Conservation (phyloP, 352 stramenopile genomes). For the Phytophthora pisi region DNA sequence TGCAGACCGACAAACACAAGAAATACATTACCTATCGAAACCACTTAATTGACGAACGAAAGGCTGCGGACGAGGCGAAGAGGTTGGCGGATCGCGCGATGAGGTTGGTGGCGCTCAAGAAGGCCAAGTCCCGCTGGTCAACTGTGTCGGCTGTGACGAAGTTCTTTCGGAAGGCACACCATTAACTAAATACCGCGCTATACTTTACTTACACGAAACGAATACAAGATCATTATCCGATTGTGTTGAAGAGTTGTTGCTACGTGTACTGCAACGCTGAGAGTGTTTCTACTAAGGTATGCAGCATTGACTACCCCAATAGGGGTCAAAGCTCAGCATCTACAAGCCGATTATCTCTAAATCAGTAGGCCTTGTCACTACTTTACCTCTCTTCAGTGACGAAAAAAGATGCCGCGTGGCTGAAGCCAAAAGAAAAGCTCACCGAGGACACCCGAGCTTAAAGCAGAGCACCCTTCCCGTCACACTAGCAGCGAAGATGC, state of each 20-base stretch:
- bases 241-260: not conserved
- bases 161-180: not conserved
- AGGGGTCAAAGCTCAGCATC: too few relatives aligned
- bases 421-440: slow-evolving; percentile 12
- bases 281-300: too few relatives aligned
- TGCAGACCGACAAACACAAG: not conserved
- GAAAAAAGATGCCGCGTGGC: slow-evolving; percentile 16
- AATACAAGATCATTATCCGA: not conserved
- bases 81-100: not conserved
- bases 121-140: not conserved
- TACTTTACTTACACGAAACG: too few relatives aligned
- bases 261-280: too few relatives aligned
- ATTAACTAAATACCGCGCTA: too few relatives aligned
- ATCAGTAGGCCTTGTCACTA: not conserved
- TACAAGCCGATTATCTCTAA: not conserved
- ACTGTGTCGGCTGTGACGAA: not conserved
- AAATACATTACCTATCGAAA: not conserved
- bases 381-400: not conserved
- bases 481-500: slow-evolving; percentile 43
- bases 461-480: not conserved
- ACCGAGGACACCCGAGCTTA: not conserved
- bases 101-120: not conserved
- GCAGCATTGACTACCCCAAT: too few relatives aligned
- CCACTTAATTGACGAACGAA: not conserved
- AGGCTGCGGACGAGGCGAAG: not conserved